phyloP scores from a whole-genome alignment of 495 filamentous ascomycete species.

The Aspergillus ellipticus region DNA sequence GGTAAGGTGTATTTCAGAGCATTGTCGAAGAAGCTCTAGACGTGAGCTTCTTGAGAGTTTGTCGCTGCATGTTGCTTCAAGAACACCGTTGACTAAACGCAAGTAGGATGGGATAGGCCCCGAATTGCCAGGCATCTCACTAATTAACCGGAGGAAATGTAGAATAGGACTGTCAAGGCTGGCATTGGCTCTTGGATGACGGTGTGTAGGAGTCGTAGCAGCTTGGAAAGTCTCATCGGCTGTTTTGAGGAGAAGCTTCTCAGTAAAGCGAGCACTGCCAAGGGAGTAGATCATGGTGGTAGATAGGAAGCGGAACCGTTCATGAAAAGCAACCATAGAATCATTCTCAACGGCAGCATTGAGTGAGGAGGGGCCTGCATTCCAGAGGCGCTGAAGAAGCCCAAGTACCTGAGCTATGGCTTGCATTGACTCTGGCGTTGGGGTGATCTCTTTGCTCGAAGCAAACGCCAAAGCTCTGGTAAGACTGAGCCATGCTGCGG shows the following conservation, averaged over 20 bases:
- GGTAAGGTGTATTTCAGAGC: constrained; percentile 26
- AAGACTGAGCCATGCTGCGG: constrained; percentile 65
- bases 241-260: constrained; percentile 57
- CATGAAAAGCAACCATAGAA: constrained; percentile 48
- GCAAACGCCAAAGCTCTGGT: constrained; percentile 69
- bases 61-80: constrained; percentile 51
- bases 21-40: constrained; percentile 43
- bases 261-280: constrained; percentile 72
- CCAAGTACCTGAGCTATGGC: constrained; percentile 70
- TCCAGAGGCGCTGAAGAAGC: constrained; percentile 66
- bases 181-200: constrained; percentile 19
- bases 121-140: constrained; percentile 15
- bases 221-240: constrained; percentile 40
- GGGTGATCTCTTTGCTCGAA: constrained; percentile 84
- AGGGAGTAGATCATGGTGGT: constrained; percentile 59
- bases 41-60: constrained; percentile 42
- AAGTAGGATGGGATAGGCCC: constrained; percentile 28
- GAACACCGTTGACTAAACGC: constrained; percentile 28
- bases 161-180: constrained; percentile 37
- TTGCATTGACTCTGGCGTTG: constrained; percentile 74
- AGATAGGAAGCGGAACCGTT: constrained; percentile 58
- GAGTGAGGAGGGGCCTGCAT: constrained; percentile 32
- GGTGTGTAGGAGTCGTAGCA: constrained; percentile 47
- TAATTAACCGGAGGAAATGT: constrained; percentile 38
- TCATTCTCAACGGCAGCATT: constrained; percentile 26